Conservation (phyloP, 2,329 filamentous ascomycete genomes). For the Thielaviopsis euricoi region DNA sequence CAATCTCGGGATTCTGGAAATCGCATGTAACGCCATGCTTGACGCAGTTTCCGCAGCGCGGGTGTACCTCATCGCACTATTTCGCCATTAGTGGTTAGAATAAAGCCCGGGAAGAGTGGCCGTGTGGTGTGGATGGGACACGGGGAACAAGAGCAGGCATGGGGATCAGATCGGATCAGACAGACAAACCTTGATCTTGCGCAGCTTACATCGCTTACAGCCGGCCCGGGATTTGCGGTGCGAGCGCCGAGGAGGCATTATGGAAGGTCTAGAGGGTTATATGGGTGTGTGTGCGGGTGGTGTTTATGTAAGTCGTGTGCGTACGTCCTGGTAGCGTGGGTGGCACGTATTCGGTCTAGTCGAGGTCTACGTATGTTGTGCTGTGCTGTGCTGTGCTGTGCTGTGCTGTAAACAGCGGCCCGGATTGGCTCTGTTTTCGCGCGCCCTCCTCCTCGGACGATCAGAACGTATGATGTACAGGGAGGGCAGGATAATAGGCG, state of each 20-base stretch:
- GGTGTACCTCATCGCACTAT: slow-evolving; percentile 50
- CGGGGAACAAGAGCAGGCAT: no score
- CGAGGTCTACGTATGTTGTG: background rate
- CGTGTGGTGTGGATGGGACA: background rate
- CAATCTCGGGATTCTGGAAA: slow-evolving; percentile 37
- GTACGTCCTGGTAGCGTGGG: background rate
- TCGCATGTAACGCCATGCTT: slow-evolving; percentile 53
- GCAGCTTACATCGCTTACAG: slow-evolving; percentile 47
- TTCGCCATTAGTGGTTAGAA: background rate
- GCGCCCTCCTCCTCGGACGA: background rate
- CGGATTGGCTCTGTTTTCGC: background rate
- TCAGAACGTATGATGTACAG: background rate
- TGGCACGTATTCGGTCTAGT: background rate
- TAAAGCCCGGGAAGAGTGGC: background rate
- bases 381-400: background rate
- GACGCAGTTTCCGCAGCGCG: slow-evolving; percentile 46
- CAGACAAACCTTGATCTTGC: slow-evolving; percentile 48
- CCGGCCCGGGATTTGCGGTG: slow-evolving; percentile 56
- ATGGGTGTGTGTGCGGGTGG: background rate
- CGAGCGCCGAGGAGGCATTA: slow-evolving; percentile 47
- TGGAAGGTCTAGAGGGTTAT: slow-evolving; percentile 3
- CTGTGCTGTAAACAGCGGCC: background rate
- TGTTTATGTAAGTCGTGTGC: background rate
- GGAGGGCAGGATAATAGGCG: background rate
- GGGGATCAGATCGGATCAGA: no score